A percentile compares a stretch with the other conserved stretches of the same genome.
Conservation (phyloP, 495 filamentous ascomycete species). For the Neurospora sp. region DNA sequence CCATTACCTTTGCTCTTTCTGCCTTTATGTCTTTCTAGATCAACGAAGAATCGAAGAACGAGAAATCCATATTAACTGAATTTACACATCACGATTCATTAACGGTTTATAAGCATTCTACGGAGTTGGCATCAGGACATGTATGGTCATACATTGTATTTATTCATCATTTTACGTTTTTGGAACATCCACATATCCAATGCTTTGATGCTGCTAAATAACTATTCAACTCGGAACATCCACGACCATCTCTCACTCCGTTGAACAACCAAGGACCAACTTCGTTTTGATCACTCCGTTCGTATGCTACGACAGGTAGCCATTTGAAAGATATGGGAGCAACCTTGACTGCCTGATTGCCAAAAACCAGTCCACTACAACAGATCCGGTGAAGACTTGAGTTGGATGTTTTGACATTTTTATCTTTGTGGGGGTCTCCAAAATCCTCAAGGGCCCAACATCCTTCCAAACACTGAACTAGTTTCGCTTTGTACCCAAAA, state of each 20-base stretch:
- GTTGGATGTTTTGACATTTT: not conserved
- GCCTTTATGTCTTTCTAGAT: conserved; percentile 56
- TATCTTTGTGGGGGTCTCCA: not conserved
- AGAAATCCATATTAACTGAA: not conserved
- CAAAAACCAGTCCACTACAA: too few relatives aligned
- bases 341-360: too few relatives aligned
- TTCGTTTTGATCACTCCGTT: too few relatives aligned
- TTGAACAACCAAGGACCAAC: too few relatives aligned
- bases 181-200: not conserved
- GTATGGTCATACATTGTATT: not conserved
- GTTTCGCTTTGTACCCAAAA: not conserved
- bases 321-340: too few relatives aligned
- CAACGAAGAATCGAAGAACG: not conserved
- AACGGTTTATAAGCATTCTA: not conserved
- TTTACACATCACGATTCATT: not conserved
- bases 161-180: not conserved
- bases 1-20: conserved; percentile 64
- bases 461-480: not conserved
- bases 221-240: too few relatives aligned
- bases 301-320: too few relatives aligned
- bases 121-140: not conserved
- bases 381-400: not conserved
- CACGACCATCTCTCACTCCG: too few relatives aligned
- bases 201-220: not conserved
- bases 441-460: not conserved